Evolutionary conservation across 495 filamentous ascomycete species (phyloP), one percentile per base, ranked within the genome.

Genomic region (Bacidia gigantensis): DNA sequence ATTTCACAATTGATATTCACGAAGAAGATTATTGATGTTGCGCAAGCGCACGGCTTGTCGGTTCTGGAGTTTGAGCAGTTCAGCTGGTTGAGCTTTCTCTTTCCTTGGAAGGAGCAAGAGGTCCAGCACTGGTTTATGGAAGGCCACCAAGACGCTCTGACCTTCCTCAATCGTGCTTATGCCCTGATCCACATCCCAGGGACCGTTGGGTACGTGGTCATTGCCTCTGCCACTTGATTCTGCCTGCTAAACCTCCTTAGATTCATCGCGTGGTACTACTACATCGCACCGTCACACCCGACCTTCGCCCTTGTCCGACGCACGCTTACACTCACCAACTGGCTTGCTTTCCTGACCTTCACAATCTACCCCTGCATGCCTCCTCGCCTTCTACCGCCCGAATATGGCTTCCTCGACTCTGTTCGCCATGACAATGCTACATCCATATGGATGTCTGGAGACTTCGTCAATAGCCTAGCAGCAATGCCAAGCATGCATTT

Each of bases 231-330:
- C 2, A 14, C 7, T 50, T 23, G 18, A 14, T 23, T 2, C 11
- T 41, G 11, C 20, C 35, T 52, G 40, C 41, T 44, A 53, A n/a
- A 26, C 11, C 10, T 0, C 57, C 7, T 59, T 57, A 78, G 76
- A 1, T 83, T 81, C 60, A 73, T 83, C 21, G 78, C 73, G 17
- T 83, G 79, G 79, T 83, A 77, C 62, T 83, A 83, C 63, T 78
- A 75, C 51, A 72, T 70, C 12, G 79, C 79, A 22, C 73, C 75
- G 3, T 72, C 68, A 25, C 67, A 73, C 59, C 49, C 69, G 5
- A 71, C 69, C 39, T 82, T 82, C 62, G 73, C 79, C 41, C 56
- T 71, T 10, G 75, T 72, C 54, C 75, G 80, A 22, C 69, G 80
- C 10, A 81, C 80, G 18, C 72, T 83, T 64, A 82, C 80, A 9